phyloP scores from a whole-genome alignment of 192 early-diverging fungal genomes.

The Coemansia sp. region DNA sequence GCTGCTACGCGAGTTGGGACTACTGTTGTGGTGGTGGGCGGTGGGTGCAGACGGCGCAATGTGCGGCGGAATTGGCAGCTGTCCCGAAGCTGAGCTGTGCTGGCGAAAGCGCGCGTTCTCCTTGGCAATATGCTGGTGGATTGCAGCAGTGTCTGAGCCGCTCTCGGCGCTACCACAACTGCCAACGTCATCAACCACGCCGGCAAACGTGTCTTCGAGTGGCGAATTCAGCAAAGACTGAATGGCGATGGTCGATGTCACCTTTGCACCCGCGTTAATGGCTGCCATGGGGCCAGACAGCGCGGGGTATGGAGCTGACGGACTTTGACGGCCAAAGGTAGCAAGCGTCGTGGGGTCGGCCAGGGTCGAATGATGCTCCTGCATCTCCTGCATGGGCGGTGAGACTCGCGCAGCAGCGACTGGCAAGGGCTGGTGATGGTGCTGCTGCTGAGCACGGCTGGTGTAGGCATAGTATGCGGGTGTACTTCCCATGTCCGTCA shows the following conservation, averaged over 20 bases:
- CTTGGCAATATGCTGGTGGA: slow-evolving; percentile 48
- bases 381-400: slow-evolving; percentile 43
- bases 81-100: slow-evolving; percentile 31
- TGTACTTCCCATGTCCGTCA: slow-evolving; percentile 36
- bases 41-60: slow-evolving; percentile 7
- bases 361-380: slow-evolving; percentile 32
- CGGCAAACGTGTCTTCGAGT: slow-evolving; percentile 8
- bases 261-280: background rate
- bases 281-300: slow-evolving; percentile 11
- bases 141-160: slow-evolving; percentile 23
- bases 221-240: slow-evolving; percentile 51
- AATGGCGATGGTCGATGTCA: slow-evolving; percentile 38
- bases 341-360: background rate
- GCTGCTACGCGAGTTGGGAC: slow-evolving; percentile 50
- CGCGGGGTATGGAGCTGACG: slow-evolving; percentile 1
- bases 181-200: slow-evolving; percentile 5
- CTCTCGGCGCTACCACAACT: slow-evolving; percentile 9
- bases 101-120: slow-evolving; percentile 52
- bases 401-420: slow-evolving; percentile 6
- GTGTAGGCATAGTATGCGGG: slow-evolving; percentile 22
- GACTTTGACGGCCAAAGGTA: slow-evolving; percentile 3
- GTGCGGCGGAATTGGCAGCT: slow-evolving; percentile 17
- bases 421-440: slow-evolving; percentile 1
- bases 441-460: slow-evolving; percentile 13
- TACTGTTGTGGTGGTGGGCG: slow-evolving; percentile 33